Evolutionary conservation across 2,329 filamentous ascomycete genomes (phyloP).

Genomic region (Graphiopsis chlorocephala): DNA sequence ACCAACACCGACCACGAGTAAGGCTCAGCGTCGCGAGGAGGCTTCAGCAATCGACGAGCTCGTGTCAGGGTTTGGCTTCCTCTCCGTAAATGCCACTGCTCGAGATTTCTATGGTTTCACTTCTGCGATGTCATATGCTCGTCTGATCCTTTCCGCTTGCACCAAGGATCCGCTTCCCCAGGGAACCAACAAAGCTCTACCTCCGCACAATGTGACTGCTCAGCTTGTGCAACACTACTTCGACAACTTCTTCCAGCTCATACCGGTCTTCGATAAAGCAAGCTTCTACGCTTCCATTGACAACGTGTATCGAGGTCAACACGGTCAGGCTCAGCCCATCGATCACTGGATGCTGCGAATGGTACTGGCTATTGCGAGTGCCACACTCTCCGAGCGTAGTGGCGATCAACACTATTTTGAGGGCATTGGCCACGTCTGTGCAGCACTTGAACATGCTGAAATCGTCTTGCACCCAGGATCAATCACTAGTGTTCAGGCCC

Average conservation of each 20-base stretch:
- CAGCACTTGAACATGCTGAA: slow-evolving; percentile 74
- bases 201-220: slow-evolving; percentile 65
- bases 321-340: slow-evolving; percentile 58
- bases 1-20: slow-evolving; percentile 34
- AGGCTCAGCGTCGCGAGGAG: slow-evolving; percentile 58
- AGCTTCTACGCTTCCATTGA: slow-evolving; percentile 75
- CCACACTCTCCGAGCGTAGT: slow-evolving; percentile 65
- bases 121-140: slow-evolving; percentile 87
- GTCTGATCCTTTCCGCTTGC: slow-evolving; percentile 79
- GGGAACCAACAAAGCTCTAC: slow-evolving; percentile 59
- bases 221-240: slow-evolving; percentile 79
- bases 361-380: slow-evolving; percentile 80
- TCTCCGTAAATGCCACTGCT: slow-evolving; percentile 94
- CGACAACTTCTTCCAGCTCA: slow-evolving; percentile 72
- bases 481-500: slow-evolving; percentile 78
- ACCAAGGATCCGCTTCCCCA: slow-evolving; percentile 69
- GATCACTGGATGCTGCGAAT: slow-evolving; percentile 87
- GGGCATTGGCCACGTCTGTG: slow-evolving; percentile 59
- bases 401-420: slow-evolving; percentile 63
- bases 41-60: slow-evolving; percentile 86
- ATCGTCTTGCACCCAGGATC: slow-evolving; percentile 82
- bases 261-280: slow-evolving; percentile 80
- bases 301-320: slow-evolving; percentile 71
- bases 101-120: slow-evolving; percentile 88
- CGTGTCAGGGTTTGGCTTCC: slow-evolving; percentile 87